Conservation (phyloP, 805 yeast species). For the Candida corydali region DNA sequence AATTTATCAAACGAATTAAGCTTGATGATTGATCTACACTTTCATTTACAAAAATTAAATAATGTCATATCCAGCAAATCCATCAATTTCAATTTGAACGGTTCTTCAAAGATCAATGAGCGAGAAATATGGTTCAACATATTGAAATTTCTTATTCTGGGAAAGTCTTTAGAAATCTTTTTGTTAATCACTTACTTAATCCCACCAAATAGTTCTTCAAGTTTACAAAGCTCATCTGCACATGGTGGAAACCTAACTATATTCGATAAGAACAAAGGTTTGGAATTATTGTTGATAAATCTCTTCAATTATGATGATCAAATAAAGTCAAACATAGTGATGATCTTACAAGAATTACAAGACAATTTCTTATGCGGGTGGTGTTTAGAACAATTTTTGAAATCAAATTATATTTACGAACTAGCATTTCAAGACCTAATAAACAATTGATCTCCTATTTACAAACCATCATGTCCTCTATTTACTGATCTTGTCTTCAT, state of each 20-base stretch:
- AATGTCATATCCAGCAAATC: slow-evolving; percentile 7
- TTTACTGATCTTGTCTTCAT: slow-evolving; percentile 8
- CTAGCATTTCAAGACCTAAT: slow-evolving; percentile 35
- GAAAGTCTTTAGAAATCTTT: slow-evolving; percentile 37
- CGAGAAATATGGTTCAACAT: slow-evolving; percentile 41
- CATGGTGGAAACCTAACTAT: slow-evolving; percentile 39
- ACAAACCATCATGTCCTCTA: slow-evolving; percentile 2
- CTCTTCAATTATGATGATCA: slow-evolving; percentile 39
- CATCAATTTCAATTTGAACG: slow-evolving; percentile 4
- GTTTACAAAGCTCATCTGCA: slow-evolving; percentile 31
- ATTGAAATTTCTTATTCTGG: slow-evolving; percentile 38
- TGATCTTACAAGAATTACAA: slow-evolving; percentile 41
- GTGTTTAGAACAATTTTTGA: slow-evolving; percentile 36
- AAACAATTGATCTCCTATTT: slow-evolving; percentile 6
- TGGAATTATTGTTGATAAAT: slow-evolving; percentile 37
- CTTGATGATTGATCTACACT: slow-evolving; percentile 39
- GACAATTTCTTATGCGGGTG: slow-evolving; percentile 43
- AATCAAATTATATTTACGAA: slow-evolving; percentile 36
- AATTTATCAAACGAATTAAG: slow-evolving; percentile 38
- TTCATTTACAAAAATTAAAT: slow-evolving; percentile 36
- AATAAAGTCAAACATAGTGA: slow-evolving; percentile 34
- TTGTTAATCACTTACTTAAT: slow-evolving; percentile 36
- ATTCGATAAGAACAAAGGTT: slow-evolving; percentile 42
- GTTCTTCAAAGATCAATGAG: slow-evolving; percentile 25
- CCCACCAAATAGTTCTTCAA: slow-evolving; percentile 37